Percentiles rank a stretch among this genome's conserved stretches.
Conservation (phyloP, 495 filamentous ascomycete genomes). For the Neurospora pannonica region DNA sequence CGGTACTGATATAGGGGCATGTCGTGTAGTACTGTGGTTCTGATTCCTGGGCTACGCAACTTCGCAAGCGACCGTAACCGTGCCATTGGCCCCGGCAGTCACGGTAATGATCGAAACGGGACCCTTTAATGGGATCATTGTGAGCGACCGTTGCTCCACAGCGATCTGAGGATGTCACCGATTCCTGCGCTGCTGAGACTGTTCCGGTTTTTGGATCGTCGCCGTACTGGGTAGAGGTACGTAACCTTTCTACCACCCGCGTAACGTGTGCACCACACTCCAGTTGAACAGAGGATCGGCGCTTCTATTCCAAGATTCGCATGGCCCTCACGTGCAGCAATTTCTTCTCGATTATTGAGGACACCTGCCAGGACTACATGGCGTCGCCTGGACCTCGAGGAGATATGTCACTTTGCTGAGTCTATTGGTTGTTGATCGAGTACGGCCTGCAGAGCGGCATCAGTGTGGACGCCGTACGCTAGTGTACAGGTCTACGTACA, state of each 20-base stretch:
- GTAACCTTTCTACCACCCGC: constrained; percentile 2
- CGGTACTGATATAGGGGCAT: constrained; percentile 1
- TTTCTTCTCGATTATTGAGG: background rate
- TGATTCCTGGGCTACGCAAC: background rate
- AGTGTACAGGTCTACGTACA: background rate
- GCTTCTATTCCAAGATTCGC: background rate
- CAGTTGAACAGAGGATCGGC: constrained; percentile 8
- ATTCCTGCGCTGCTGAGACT: constrained; percentile 2
- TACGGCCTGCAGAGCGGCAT: background rate
- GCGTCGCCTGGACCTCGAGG: background rate
- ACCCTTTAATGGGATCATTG: constrained; percentile 1
- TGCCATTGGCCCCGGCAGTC: constrained; percentile 7
- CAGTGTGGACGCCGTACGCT: background rate
- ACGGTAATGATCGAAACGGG: constrained; percentile 8
- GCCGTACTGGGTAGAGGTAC: background rate
- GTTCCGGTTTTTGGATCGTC: constrained; percentile 6
- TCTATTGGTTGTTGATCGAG: background rate
- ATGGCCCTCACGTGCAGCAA: background rate
- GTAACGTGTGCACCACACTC: background rate
- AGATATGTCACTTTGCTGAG: background rate
- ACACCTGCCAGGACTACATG: background rate
- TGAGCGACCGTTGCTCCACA: constrained; percentile 7
- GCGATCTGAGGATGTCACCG: constrained; percentile 1
- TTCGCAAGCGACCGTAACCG: constrained; percentile 15
- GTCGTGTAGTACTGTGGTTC: background rate